Base-by-base conservation (phyloP, 2,329 filamentous ascomycete genomes). In the Aspergillus chevalieri region DNA sequence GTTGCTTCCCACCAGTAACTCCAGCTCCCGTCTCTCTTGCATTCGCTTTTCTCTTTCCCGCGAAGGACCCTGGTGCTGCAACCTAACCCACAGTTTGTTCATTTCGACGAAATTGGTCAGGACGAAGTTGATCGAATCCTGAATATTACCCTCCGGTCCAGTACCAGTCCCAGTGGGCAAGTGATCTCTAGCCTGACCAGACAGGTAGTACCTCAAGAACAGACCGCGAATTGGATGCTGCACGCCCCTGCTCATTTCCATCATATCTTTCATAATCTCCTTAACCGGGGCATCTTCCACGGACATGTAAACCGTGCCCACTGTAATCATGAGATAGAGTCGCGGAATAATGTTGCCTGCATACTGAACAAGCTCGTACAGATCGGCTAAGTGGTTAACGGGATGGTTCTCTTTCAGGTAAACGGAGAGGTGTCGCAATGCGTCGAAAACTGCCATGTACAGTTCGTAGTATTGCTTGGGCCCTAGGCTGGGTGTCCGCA, bases 181-280 rank as follows among this genome's bases (percentile, higher is more conserved):
- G 66, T 83, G 84, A 70, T 98, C 93, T 63, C 93, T 82, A 36
- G 93, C 92, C 74, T 98, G 93, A 34, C 93, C 92, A 21, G 89
- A 93, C 46, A 98, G 81, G 67, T 96, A 98, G 73, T 98, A 98
- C 65, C 93, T 85, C 63, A 98, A 74, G 68, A 98, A 98, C 48
- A 98, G 78, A 15, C 93, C 93, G 50, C 93, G 88, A 55, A 96
- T 91, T 14, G 93, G 93, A 71, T 98, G 93, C 66, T 98, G 93
- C 19, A 98, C 91, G 49, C 93, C 93, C 55, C 93, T 83, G 72
- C 90, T 97, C 93, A 98, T 98, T 72, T 98, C 93, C 93, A 98
- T 98, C 93, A 98, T 98, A 71, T 98, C 93, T 74, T 98, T 98
- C 93, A 98, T 98, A 55, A 98, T 89, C 76, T 98, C 93, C 74